These are phyloP conservation scores for Nicotiana noctiflora DNA, from an alignment of 257 asterid species.

Conservation along the genomic window DNA sequence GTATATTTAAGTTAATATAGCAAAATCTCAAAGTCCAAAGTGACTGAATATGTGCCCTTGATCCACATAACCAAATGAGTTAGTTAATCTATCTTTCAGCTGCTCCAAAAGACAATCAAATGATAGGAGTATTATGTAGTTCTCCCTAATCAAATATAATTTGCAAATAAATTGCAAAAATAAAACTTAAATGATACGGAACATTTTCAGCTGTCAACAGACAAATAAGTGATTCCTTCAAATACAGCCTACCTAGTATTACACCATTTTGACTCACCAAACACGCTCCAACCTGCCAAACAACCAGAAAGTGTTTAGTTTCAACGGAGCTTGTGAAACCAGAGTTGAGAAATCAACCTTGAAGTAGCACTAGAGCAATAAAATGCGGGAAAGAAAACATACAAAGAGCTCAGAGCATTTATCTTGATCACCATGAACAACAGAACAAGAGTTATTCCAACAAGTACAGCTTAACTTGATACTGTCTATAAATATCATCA, in stretches of 20 bases:
- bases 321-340: not conserved
- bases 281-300: constrained; percentile 85
- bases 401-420: not conserved
- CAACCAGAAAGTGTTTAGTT: not conserved
- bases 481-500: not conserved
- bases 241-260: constrained; percentile 65
- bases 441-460: not conserved
- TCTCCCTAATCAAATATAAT: not conserved
- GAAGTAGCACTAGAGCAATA: not conserved
- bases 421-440: not conserved
- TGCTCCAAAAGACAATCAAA: not conserved
- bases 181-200: not conserved
- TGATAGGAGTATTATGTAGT: not conserved
- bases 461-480: not conserved
- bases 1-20: not conserved
- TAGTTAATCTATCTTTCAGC: constrained; percentile 1
- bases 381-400: not conserved
- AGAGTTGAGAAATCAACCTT: not conserved
- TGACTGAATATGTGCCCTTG: not conserved
- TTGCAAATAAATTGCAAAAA: not conserved
- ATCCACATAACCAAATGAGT: not conserved
- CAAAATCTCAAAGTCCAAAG: not conserved
- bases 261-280: constrained; percentile 88
- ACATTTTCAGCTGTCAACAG: not conserved
- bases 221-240: not conserved